Evolutionary conservation across 116 monocot genomes (phyloP), one percentile per base, ranked within the genome.

Genomic region (Dioscorea cayenensis): DNA sequence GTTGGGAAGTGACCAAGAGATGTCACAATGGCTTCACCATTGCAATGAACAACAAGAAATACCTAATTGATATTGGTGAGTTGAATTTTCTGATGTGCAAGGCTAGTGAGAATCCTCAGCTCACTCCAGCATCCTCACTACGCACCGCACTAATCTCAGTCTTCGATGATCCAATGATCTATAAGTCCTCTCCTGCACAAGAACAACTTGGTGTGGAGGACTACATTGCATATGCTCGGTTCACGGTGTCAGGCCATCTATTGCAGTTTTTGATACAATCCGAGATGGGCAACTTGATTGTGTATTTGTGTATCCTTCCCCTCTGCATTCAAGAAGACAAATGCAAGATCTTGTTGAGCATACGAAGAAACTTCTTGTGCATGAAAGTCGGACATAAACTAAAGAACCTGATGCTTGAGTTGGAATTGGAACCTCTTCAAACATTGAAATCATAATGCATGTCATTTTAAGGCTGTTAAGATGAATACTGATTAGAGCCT

Each of bases 81-180:
- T 86, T 99, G 65, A 99, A 99, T 83, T 84, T 83, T 72, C 81
- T 99, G 11, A 90, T 99, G 97, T 80, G 86, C 72, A 88, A 85
- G 78, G 93, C 97, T 62, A 85, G 93, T 17, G 86, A 93, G 29
- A 89, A 92, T 32, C 97, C 94, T 4, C 72, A 79, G 25, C 83
- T 99, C 28, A 99, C 97, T 0, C 82, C 84, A 5, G 71, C 81
- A 5, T 84, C 89, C 1, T 89, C 97, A 28, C 17, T 93, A 68
- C 70, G 97, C 32, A 93, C 97, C 0, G 84, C 89, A 0, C 52
- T 93, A 59, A 62, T 99, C 72, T 89, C 94, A 2, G 89, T 93
- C 14, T 93, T 93, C 32, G 90, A 88, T 19, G 94, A 93, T 32
- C 81, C 90, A 0, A 66, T 85, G 49, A 16, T 83, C 28, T 81